Conservation (phyloP, 2,329 filamentous ascomycete species). For the Ophiocordyceps unilateralis region DNA sequence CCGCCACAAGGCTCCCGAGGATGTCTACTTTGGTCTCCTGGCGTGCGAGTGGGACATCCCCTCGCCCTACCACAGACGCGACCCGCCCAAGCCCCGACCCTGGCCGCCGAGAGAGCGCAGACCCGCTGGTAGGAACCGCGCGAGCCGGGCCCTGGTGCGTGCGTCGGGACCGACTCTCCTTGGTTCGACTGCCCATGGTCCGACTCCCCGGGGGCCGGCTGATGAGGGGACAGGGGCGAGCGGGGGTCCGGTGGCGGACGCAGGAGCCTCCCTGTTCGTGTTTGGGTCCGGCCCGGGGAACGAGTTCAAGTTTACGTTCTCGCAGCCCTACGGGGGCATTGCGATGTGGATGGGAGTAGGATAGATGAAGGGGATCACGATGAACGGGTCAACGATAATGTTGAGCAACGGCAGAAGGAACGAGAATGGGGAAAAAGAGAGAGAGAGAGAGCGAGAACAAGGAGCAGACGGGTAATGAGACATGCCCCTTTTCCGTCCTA, state of each 20-base stretch:
- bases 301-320: not conserved
- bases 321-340: not conserved
- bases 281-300: not conserved
- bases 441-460: too few relatives aligned
- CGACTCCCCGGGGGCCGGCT: too few relatives aligned
- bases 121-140: not conserved
- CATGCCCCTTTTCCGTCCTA: too few relatives aligned
- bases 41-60: conserved; percentile 20
- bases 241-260: not conserved
- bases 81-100: not conserved
- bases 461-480: too few relatives aligned
- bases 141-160: too few relatives aligned
- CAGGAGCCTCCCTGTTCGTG: not conserved
- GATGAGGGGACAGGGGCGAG: too few relatives aligned
- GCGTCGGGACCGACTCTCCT: not conserved
- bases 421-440: too few relatives aligned
- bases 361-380: not conserved
- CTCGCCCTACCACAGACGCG: not conserved
- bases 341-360: not conserved
- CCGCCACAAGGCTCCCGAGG: conserved; percentile 14
- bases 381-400: not conserved
- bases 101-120: not conserved
- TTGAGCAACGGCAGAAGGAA: too few relatives aligned
- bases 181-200: too few relatives aligned
- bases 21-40: conserved; percentile 23